phyloP scores from a whole-genome alignment of 495 filamentous ascomycete genomes.

The Aspergillus kassunensis region DNA sequence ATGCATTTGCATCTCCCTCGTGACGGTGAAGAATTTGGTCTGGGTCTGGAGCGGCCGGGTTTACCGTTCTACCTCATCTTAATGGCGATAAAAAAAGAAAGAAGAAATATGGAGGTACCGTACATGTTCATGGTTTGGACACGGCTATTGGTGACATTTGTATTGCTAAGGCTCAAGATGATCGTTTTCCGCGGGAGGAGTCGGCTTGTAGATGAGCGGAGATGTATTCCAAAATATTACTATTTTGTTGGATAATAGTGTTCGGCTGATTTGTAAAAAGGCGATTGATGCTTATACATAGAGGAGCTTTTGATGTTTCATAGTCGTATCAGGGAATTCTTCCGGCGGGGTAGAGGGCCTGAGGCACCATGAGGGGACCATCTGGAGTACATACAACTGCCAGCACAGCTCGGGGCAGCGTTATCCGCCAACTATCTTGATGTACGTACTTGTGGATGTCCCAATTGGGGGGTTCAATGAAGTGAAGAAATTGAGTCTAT shows the following conservation, averaged over 20 bases:
- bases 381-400: too few relatives aligned
- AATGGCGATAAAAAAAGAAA: too few relatives aligned
- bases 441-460: too few relatives aligned
- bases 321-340: slow-evolving; percentile 4
- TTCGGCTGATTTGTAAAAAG: too few relatives aligned
- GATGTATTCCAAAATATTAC: neutral
- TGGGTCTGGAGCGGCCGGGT: too few relatives aligned
- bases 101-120: too few relatives aligned
- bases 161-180: neutral
- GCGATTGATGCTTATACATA: neutral
- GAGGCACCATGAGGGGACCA: neutral
- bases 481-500: too few relatives aligned
- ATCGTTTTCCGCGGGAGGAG: neutral
- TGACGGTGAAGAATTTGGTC: slow-evolving; percentile 7
- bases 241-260: neutral
- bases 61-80: too few relatives aligned
- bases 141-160: neutral
- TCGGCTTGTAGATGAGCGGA: neutral
- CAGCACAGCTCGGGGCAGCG: too few relatives aligned
- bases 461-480: too few relatives aligned
- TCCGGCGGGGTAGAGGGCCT: slow-evolving; percentile 12
- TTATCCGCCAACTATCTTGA: too few relatives aligned
- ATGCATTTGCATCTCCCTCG: neutral
- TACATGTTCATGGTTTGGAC: too few relatives aligned
- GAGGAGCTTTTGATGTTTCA: neutral